phyloP scores from a whole-genome alignment of 1,284 basidiomycete genomes.

The Leccinum fallax region DNA sequence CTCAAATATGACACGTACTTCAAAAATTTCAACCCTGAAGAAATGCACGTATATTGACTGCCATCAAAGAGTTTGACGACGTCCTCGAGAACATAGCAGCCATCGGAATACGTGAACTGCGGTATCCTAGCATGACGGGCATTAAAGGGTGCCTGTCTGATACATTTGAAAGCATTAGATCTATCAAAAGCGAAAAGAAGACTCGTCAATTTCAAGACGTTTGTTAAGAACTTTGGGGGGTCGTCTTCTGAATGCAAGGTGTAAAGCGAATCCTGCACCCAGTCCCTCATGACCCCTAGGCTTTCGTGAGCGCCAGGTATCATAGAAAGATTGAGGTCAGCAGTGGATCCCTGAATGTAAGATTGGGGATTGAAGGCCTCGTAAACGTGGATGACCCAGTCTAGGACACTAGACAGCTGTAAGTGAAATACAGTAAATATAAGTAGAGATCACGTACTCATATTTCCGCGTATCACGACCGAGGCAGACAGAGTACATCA shows the following conservation, averaged over 20 bases:
- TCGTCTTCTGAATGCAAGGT: conserved; percentile 16
- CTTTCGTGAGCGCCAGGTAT: conserved; percentile 42
- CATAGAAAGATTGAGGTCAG: conserved; percentile 33
- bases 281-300: conserved; percentile 41
- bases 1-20: conserved; percentile 10
- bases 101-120: conserved; percentile 14
- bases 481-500: conserved; percentile 23
- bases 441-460: conserved; percentile 20
- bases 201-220: conserved; percentile 33
- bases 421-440: background rate
- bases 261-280: conserved; percentile 44
- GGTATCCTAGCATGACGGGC: background rate
- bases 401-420: conserved; percentile 8
- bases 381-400: conserved; percentile 43
- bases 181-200: conserved; percentile 36
- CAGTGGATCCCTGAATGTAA: conserved; percentile 40
- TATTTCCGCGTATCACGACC: conserved; percentile 4
- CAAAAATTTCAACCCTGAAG: conserved; percentile 34
- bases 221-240: conserved; percentile 30
- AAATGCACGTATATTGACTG: conserved; percentile 15
- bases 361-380: conserved; percentile 43
- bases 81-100: conserved; percentile 40
- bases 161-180: conserved; percentile 22
- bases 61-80: conserved; percentile 30
- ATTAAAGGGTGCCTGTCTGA: conserved; percentile 19